Conservation (phyloP, 495 filamentous ascomycete genomes). For the Aspergillus campestris region DNA sequence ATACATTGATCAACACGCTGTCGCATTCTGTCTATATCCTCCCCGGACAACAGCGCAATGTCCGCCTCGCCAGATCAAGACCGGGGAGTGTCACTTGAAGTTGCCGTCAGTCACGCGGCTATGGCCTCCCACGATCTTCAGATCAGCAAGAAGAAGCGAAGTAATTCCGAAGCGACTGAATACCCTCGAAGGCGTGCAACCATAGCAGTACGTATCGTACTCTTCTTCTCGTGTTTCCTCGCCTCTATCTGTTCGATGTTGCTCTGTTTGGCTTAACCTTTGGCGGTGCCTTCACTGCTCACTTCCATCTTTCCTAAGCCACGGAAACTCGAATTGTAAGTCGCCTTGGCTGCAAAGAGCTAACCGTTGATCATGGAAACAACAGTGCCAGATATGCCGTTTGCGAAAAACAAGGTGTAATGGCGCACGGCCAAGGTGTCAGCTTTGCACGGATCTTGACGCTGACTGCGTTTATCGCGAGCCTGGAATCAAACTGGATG, state of each 20-base stretch:
- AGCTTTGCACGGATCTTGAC: slow-evolving; percentile 72
- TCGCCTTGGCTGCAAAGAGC: too few species aligned
- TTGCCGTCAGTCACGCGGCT: not conserved
- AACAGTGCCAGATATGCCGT: slow-evolving; percentile 75
- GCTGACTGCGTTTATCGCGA: slow-evolving; percentile 79
- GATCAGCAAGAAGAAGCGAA: slow-evolving; percentile 45
- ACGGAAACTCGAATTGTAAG: not conserved
- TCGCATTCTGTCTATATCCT: too few species aligned
- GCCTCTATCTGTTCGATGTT: not conserved
- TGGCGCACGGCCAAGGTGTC: slow-evolving; percentile 74
- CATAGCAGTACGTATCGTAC: slow-evolving; percentile 52
- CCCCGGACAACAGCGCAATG: slow-evolving; percentile 1
- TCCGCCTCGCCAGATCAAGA: slow-evolving; percentile 14
- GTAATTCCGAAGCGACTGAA: slow-evolving; percentile 55
- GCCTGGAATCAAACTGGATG: slow-evolving; percentile 80
- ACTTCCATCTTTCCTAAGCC: not conserved
- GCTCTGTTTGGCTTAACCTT: not conserved
- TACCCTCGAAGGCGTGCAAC: slow-evolving; percentile 63
- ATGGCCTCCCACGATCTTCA: slow-evolving; percentile 2
- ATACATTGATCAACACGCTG: too few species aligned
- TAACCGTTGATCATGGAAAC: not conserved
- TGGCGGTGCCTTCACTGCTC: not conserved
- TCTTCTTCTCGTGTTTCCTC: not conserved
- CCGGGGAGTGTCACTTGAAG: slow-evolving; percentile 6
- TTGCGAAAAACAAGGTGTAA: slow-evolving; percentile 78